Evolutionary conservation across 768 basidiomycete species (phyloP), one percentile per base, ranked within the genome.

Genomic region (Pluteus cervinus): DNA sequence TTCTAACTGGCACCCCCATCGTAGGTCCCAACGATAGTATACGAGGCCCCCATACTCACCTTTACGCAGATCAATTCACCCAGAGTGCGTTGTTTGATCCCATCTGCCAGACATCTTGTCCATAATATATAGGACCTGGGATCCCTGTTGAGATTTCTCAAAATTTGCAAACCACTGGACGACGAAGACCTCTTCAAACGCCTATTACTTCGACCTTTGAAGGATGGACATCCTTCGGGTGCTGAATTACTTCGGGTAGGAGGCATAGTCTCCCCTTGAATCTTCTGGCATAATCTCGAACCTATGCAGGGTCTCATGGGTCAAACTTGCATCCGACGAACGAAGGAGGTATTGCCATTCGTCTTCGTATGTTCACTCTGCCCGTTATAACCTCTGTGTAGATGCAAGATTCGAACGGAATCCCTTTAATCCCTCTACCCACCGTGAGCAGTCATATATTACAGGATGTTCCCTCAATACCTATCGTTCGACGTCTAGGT

Each of bases 391-490:
- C 5, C 28, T 20, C 33, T 12, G 15, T 22, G 18, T 53, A 91
- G 79, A 92, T 94, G 84, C 83, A 86, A 70, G 87, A 93, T 52
- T 69, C 63, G 5, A 57, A 75, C 12, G 92, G 92, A 14, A 79
- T 81, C 12, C 60, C 69, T 11, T 65, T 96, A 6, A 73, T 96
- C 3, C 69, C 79, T 10, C 68, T 96, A 9, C 91, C 92, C 24
- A 75, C 82, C 4, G 79, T 76, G 51, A 52, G 58, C 22, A 23
- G 41, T 4, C 10, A 3, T 10, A 31, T 24, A 18, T 4, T 24
- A 2, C 15, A 16, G 7, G 7, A 14, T 3, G 8, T 20, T 14
- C 15, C 26, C 35, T 42, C 10, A 48, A 34, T 24, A 32, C 43
- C 33, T 14, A 20, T 17, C n/a, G n/a, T n/a, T n/a, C n/a, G n/a